These are phyloP conservation scores for Hygrocybe coccinea DNA, from an alignment of 768 basidiomycete species.

Conservation along the genomic window DNA sequence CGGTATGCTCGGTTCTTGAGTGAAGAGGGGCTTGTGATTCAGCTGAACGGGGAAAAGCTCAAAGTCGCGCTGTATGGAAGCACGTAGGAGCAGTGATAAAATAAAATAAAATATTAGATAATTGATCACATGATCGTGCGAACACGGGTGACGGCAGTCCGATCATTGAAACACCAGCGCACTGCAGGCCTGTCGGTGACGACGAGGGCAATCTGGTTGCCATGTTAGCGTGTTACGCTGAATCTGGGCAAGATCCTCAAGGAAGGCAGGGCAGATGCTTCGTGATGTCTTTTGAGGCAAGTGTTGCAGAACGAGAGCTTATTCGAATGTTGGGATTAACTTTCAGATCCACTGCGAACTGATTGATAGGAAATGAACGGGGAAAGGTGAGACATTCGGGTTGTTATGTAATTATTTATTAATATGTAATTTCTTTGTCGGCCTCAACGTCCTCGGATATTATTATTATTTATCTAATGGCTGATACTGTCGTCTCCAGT, in stretches of 20 bases:
- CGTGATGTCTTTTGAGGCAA: not conserved
- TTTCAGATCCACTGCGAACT: not conserved
- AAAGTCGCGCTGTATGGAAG: conserved; percentile 41
- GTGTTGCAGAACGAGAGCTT: not conserved
- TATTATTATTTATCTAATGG: not conserved
- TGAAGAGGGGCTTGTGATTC: conserved; percentile 49
- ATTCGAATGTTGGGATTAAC: not conserved
- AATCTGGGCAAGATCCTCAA: not conserved
- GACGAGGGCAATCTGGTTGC: not conserved
- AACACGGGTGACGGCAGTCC: not conserved
- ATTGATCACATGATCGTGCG: conserved; percentile 6
- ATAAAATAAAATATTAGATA: too few species aligned
- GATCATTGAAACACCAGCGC: too few species aligned
- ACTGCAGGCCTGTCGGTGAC: too few species aligned
- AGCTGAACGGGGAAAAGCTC: conserved; percentile 40
- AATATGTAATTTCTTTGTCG: too few species aligned
- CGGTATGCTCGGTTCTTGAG: conserved; percentile 55
- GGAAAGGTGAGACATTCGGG: not conserved
- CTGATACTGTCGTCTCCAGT: not conserved
- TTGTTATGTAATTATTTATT: too few species aligned
- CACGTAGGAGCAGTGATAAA: too few species aligned
- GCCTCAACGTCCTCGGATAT: too few species aligned
- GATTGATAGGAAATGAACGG: too few species aligned
- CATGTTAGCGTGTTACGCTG: not conserved
- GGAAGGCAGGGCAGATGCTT: not conserved